phyloP scores from a whole-genome alignment of 2,329 filamentous ascomycete species.

The Rutstroemia sp. region DNA sequence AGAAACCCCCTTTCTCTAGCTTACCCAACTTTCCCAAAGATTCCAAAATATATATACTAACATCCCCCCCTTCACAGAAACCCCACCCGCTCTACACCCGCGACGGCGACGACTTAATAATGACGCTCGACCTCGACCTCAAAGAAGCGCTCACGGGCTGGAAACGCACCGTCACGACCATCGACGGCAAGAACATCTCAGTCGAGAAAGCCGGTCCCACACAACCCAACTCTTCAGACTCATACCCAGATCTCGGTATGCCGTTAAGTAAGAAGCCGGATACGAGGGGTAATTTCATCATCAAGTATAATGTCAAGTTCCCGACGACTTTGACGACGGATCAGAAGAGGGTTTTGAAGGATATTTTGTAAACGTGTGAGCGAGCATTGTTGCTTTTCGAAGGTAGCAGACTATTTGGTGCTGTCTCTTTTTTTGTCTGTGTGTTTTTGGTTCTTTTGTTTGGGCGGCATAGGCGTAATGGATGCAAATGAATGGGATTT shows the following conservation, averaged over 20 bases:
- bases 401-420: neutral
- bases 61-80: constrained; percentile 51
- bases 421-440: neutral
- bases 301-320: constrained; percentile 91
- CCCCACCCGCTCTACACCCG: constrained; percentile 76
- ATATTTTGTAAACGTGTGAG: constrained; percentile 53
- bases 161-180: constrained; percentile 85
- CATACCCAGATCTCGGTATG: constrained; percentile 86
- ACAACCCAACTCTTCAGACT: constrained; percentile 72
- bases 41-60: neutral
- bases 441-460: neutral
- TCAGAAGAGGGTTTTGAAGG: constrained; percentile 75
- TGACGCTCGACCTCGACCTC: constrained; percentile 72
- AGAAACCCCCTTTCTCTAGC: constrained; percentile 28
- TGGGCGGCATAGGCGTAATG: neutral
- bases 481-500: neutral
- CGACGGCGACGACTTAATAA: constrained; percentile 79
- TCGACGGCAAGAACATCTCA: constrained; percentile 79
- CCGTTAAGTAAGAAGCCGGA: constrained; percentile 83
- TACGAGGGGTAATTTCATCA: constrained; percentile 78
- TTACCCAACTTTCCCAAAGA: neutral
- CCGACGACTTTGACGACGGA: constrained; percentile 65
- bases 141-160: constrained; percentile 95
- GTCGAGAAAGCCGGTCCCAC: constrained; percentile 80
- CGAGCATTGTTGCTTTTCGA: neutral